Evolutionary conservation across 2,329 filamentous ascomycete species (phyloP).

Genomic region (Chrysoporthe puriensis): DNA sequence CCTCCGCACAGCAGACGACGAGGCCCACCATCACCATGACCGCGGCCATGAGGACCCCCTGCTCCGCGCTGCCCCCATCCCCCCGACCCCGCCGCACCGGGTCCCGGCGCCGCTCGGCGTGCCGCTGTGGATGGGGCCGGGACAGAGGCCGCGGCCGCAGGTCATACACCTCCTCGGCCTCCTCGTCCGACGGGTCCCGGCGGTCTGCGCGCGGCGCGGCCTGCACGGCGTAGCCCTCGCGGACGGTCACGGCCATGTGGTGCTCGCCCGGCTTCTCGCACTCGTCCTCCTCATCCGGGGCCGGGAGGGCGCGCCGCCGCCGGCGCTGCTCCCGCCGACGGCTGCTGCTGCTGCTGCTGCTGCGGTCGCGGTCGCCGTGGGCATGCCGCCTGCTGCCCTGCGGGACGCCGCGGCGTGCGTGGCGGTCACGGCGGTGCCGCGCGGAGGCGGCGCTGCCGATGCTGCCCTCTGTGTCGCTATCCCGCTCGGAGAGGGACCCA

Average conservation of each 20-base stretch:
- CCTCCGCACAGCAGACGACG: slow-evolving; percentile 20
- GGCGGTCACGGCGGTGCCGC: not conserved
- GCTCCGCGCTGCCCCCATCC: not conserved
- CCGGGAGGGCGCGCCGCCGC: slow-evolving; percentile 9
- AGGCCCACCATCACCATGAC: slow-evolving; percentile 43
- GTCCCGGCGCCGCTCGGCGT: not conserved
- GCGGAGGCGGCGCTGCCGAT: not conserved
- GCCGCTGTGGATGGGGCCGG: slow-evolving; percentile 2
- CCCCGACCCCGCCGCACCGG: not conserved
- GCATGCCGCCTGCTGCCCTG: not conserved
- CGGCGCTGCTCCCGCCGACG: slow-evolving; percentile 4
- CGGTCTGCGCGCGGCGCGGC: slow-evolving; percentile 12
- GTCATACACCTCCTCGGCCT: slow-evolving; percentile 27
- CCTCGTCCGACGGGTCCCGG: slow-evolving; percentile 1
- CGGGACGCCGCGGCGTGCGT: not conserved
- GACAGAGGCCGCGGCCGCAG: slow-evolving; percentile 17
- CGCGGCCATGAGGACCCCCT: slow-evolving; percentile 20
- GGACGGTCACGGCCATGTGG: slow-evolving; percentile 8
- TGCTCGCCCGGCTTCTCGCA: slow-evolving; percentile 5
- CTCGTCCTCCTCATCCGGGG: slow-evolving; percentile 5
- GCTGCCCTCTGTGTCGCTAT: slow-evolving; percentile 20
- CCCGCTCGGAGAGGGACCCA: not conserved
- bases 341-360: not conserved
- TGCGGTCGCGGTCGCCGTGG: slow-evolving; percentile 3
- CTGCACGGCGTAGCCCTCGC: slow-evolving; percentile 18